A percentile compares a stretch with the other conserved stretches of the same genome.
Conservation (phyloP, 2,329 filamentous ascomycete genomes). For the Aspergillus quadricinctus region DNA sequence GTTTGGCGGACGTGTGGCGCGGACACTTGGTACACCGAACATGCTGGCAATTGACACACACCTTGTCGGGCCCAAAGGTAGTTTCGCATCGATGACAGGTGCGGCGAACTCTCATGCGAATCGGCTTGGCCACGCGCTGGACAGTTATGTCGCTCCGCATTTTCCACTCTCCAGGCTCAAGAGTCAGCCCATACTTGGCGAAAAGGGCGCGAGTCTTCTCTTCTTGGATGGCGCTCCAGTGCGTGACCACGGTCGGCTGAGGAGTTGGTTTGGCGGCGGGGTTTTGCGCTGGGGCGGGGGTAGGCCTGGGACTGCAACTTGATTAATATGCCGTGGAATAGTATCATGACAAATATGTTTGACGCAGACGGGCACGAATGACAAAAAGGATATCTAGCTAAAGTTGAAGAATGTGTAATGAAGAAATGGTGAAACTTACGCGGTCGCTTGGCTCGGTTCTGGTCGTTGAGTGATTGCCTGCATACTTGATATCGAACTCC, state of each 20-base stretch:
- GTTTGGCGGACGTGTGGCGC: slow-evolving; percentile 65
- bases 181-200: slow-evolving; percentile 44
- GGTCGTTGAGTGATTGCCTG: slow-evolving; percentile 1
- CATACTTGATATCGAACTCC: neutral
- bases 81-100: slow-evolving; percentile 78
- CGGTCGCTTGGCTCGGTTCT: slow-evolving; percentile 6
- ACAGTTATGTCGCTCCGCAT: slow-evolving; percentile 29
- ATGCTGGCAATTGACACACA: slow-evolving; percentile 75
- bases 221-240: slow-evolving; percentile 39
- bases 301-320: neutral
- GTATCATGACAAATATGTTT: neutral
- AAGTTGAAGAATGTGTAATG: neutral
- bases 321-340: neutral
- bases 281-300: slow-evolving; percentile 5
- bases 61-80: slow-evolving; percentile 66
- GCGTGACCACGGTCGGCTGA: slow-evolving; percentile 20
- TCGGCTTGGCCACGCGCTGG: slow-evolving; percentile 42
- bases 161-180: slow-evolving; percentile 42
- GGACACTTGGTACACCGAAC: slow-evolving; percentile 75
- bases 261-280: slow-evolving; percentile 7
- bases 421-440: slow-evolving; percentile 3
- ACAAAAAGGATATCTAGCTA: neutral
- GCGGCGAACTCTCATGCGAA: slow-evolving; percentile 46
- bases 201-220: slow-evolving; percentile 43
- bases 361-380: neutral